Evolutionary conservation across 2,329 filamentous ascomycete genomes (phyloP).

Genomic region (Penicillium italicum): DNA sequence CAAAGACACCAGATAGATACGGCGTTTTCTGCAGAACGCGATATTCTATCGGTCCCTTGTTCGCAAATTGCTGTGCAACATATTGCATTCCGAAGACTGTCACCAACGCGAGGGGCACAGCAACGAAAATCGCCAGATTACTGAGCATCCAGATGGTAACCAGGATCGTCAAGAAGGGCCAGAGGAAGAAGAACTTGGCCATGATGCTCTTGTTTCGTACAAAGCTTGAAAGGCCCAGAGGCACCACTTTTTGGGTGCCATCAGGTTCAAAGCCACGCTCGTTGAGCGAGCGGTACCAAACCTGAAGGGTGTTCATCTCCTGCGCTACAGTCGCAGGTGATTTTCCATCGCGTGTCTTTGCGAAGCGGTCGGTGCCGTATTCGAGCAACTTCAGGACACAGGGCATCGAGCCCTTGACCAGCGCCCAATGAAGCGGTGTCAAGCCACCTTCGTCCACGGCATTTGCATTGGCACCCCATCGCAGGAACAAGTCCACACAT

Average conservation of each 20-base stretch:
- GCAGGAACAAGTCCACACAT: slow-evolving; percentile 85
- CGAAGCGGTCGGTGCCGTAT: slow-evolving; percentile 91
- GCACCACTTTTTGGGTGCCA: slow-evolving; percentile 64
- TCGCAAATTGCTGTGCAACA: slow-evolving; percentile 70
- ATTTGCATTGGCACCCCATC: slow-evolving; percentile 94
- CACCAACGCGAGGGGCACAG: slow-evolving; percentile 66
- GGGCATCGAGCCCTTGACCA: slow-evolving; percentile 85
- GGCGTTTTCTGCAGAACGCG: slow-evolving; percentile 87
- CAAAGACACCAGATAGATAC: slow-evolving; percentile 91
- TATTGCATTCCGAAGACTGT: slow-evolving; percentile 68
- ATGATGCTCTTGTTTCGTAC: slow-evolving; percentile 74
- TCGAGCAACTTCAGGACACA: slow-evolving; percentile 94
- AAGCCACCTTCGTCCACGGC: slow-evolving; percentile 88
- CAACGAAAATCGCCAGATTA: slow-evolving; percentile 68
- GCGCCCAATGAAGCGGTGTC: slow-evolving; percentile 90
- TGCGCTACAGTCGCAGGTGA: slow-evolving; percentile 79
- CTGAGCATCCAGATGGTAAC: slow-evolving; percentile 68
- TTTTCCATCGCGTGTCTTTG: slow-evolving; percentile 84
- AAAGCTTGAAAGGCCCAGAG: slow-evolving; percentile 70
- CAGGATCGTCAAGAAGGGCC: slow-evolving; percentile 76
- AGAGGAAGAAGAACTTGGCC: slow-evolving; percentile 82
- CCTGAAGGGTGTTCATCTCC: slow-evolving; percentile 80
- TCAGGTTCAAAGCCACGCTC: slow-evolving; percentile 82
- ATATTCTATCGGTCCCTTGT: slow-evolving; percentile 83
- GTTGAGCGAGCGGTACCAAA: slow-evolving; percentile 77